Base-by-base conservation (phyloP, 768 basidiomycete species). In the Leccinum fibrillosum region DNA sequence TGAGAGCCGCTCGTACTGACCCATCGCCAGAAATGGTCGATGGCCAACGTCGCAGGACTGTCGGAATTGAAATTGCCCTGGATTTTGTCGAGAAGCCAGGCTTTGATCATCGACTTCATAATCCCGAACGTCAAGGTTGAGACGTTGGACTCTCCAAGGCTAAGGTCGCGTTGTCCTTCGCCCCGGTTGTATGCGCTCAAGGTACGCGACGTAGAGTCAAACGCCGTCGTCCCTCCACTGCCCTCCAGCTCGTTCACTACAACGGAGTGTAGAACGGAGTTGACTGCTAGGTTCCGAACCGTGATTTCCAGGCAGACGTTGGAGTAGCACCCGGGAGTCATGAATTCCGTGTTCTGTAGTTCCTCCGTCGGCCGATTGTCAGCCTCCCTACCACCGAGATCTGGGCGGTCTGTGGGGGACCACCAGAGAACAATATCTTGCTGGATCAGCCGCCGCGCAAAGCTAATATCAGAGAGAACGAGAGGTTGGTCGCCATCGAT, bases 1-100 rank as follows among this genome's bases (percentile, higher is more conserved):
- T 87, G 82, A 17, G 94, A 90, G 5, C 86, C 80, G 47, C 82
- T 85, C 2, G 93, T 93, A 70, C 87, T 90, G 62, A 97, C 82
- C 97, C 97, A 99, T 45, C 97, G 81, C 94, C 95, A 98, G 76
- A 98, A 98, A 73, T 98, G 94, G 66, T 95, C 91, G 53, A 97
- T 82, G 3, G 86, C 85, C 3, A 90, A 66, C 2, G 82, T 80
- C 1, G 90, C 86, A 0, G 88, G 85, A 57, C 85, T 83, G 13
- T 82, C 80, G 34, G 82, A 83, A 62, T 86, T 81, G 32, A 82
- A 83, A 62, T 86, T 81, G 60, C 81, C 76, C 62, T 85, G 85
- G 53, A 93, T 84, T 66, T 90, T 88, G 70, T 98, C 93, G 25
- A 94, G 78, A 47, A 94, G 83, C 97, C 97, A 98, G 0, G 80